These are phyloP conservation scores for Pythium coloratum DNA, from an alignment of 352 stramenopile genomes.

Conservation along the genomic window DNA sequence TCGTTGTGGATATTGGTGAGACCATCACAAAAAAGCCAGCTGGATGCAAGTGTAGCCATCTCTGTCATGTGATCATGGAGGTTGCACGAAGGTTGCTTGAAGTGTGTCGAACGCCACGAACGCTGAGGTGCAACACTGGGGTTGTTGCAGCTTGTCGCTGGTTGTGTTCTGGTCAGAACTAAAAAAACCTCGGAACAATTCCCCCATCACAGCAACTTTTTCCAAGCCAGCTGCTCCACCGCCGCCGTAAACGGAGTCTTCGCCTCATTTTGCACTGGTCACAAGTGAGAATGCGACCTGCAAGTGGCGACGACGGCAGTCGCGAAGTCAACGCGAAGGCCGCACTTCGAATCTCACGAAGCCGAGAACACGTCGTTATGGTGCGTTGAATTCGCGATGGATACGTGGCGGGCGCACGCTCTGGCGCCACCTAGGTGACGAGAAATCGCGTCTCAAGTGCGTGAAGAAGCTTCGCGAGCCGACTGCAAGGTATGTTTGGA, in stretches of 20 bases:
- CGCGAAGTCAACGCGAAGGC: background rate
- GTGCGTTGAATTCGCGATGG: background rate
- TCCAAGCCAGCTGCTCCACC: background rate
- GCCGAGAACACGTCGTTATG: background rate
- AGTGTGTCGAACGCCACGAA: background rate
- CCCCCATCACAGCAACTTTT: constrained; percentile 6
- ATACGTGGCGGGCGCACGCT: background rate
- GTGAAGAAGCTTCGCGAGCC: too few relatives aligned
- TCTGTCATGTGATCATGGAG: background rate
- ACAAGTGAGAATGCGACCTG: constrained; percentile 22
- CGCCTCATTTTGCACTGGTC: constrained; percentile 16
- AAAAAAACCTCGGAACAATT: constrained; percentile 4
- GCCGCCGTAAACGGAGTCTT: background rate
- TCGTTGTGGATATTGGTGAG: background rate
- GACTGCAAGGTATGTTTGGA: background rate
- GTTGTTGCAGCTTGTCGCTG: background rate
- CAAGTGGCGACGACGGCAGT: background rate
- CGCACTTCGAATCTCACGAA: constrained; percentile 6
- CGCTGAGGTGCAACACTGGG: constrained; percentile 1
- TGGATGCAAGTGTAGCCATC: constrained; percentile 1
- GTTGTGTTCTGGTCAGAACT: background rate
- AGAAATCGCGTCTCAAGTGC: constrained; percentile 1
- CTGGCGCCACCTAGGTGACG: background rate
- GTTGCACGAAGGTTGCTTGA: constrained; percentile 4
- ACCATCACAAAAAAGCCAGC: background rate